Percentiles rank a stretch among this genome's conserved stretches.
Conservation (phyloP, 2,329 filamentous ascomycete species). For the Colletotrichum trifolii region DNA sequence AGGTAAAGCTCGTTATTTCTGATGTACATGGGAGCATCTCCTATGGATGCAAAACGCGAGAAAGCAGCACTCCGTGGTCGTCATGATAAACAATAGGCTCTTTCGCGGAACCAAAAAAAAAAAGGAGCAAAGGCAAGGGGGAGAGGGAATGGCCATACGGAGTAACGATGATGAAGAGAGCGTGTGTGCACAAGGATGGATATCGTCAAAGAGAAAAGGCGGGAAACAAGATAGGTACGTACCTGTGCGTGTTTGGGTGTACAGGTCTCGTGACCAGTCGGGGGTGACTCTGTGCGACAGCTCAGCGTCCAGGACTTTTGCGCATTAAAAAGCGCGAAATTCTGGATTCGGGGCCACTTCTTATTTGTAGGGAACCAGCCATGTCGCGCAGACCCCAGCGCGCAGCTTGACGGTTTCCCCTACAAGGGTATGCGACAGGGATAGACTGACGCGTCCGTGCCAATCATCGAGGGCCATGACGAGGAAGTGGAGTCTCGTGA, state of each 20-base stretch:
- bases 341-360: slow-evolving; percentile 52
- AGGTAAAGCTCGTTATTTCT: slow-evolving; percentile 23
- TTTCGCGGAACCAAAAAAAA: not conserved
- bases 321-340: slow-evolving; percentile 45
- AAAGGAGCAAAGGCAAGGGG: not conserved
- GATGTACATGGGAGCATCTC: slow-evolving; percentile 15
- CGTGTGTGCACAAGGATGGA: not conserved
- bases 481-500: slow-evolving; percentile 21
- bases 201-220: not conserved
- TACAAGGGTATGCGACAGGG: slow-evolving; percentile 29
- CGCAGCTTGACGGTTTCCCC: slow-evolving; percentile 27
- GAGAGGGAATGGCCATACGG: not conserved
- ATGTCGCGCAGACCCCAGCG: slow-evolving; percentile 33
- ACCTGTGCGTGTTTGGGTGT: slow-evolving; percentile 10
- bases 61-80: no score
- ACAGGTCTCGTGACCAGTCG: slow-evolving; percentile 36
- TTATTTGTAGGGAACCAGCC: slow-evolving; percentile 55
- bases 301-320: slow-evolving; percentile 35
- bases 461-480: not conserved
- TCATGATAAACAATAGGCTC: no score
- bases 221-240: slow-evolving; percentile 36
- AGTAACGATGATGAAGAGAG: not conserved
- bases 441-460: not conserved
- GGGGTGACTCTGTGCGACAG: slow-evolving; percentile 37
- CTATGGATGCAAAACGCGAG: no score